These are phyloP conservation scores for Moesziomyces sp. DNA, from an alignment of 1,284 basidiomycete species.

Conservation along the genomic window DNA sequence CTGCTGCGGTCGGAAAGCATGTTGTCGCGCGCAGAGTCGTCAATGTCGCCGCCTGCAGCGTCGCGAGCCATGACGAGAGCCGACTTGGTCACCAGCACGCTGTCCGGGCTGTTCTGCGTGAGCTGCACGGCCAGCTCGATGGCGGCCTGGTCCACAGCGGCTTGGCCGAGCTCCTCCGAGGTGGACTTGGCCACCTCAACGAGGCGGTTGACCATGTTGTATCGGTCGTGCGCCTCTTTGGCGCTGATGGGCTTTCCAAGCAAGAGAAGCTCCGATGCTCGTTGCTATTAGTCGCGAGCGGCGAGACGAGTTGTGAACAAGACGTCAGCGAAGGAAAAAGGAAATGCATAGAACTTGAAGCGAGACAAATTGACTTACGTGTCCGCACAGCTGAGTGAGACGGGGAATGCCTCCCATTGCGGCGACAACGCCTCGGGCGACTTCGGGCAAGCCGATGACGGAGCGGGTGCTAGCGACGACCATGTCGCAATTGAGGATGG, in stretches of 20 bases:
- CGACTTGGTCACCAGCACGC: constrained; percentile 81
- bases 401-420: constrained; percentile 76
- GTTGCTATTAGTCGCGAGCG: constrained; percentile 69
- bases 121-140: constrained; percentile 76
- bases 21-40: constrained; percentile 73
- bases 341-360: background rate
- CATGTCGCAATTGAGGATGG: constrained; percentile 82
- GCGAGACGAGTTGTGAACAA: background rate
- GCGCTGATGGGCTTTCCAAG: constrained; percentile 78
- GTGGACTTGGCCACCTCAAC: constrained; percentile 70
- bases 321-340: background rate
- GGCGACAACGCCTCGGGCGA: constrained; percentile 81
- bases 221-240: constrained; percentile 76
- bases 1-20: constrained; percentile 72
- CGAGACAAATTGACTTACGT: constrained; percentile 25
- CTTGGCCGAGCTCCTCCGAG: constrained; percentile 72
- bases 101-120: constrained; percentile 79
- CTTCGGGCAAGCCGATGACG: constrained; percentile 82
- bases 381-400: constrained; percentile 56
- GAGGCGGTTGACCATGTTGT: constrained; percentile 73
- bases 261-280: constrained; percentile 81
- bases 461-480: constrained; percentile 80
- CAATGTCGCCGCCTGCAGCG: constrained; percentile 70
- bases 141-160: constrained; percentile 73
- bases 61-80: constrained; percentile 49